A percentile compares a stretch with the other conserved stretches of the same genome.
phyloP scores from a whole-genome alignment of 352 stramenopile species.

The Ochromonadaceae sp. region DNA sequence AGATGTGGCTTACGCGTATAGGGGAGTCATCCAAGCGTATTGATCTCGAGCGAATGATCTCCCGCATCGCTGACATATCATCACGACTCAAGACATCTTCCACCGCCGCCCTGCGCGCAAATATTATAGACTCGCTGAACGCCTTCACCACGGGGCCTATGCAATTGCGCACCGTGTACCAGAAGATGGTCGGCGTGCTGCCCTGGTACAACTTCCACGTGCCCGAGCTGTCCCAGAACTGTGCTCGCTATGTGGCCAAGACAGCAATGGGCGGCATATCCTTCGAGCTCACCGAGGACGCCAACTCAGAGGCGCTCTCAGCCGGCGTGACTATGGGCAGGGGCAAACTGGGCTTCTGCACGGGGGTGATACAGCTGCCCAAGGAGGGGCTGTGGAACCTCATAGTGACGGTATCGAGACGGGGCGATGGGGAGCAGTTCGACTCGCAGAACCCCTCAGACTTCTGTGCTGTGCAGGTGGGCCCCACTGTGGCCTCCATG shows the following conservation, averaged over 20 bases:
- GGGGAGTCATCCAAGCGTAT: background rate
- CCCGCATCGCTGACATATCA: background rate
- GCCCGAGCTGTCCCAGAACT: background rate
- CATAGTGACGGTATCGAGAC: background rate
- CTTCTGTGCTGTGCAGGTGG: background rate
- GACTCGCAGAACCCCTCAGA: background rate
- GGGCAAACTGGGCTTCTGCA: background rate
- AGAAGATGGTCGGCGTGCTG: slow-evolving; percentile 3
- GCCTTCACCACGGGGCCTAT: background rate
- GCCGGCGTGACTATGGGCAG: background rate
- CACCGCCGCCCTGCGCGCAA: background rate
- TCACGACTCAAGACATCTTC: background rate
- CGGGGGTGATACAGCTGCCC: background rate
- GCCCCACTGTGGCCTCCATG: background rate
- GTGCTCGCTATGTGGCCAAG: background rate
- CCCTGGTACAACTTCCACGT: slow-evolving; percentile 3
- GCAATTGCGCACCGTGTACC: background rate
- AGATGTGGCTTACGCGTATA: background rate
- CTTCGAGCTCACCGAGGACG: background rate
- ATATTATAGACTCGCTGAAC: slow-evolving; percentile 8
- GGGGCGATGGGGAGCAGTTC: background rate
- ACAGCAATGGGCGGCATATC: background rate
- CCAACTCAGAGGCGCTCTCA: background rate
- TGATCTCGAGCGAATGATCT: background rate
- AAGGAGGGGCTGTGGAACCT: background rate